Evolutionary conservation across 148 eudicot species (phyloP).

Genomic region (Pouteria glomerata): DNA sequence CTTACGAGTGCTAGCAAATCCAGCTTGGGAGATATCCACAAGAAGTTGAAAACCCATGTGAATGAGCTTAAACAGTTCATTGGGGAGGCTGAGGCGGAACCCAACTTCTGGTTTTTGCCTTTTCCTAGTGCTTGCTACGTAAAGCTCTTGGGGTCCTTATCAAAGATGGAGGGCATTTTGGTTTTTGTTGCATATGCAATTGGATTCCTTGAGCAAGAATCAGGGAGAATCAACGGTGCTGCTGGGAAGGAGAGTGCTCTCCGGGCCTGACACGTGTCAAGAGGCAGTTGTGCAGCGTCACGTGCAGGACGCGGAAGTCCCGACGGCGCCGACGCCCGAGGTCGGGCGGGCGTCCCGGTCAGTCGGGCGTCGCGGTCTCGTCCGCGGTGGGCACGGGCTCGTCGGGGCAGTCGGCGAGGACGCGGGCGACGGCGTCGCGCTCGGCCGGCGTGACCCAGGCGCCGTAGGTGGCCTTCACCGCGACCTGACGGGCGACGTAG

Average conservation of each 20-base stretch:
- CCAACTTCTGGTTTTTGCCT: conserved; percentile 75
- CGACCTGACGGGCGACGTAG: no score
- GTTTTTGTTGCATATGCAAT: conserved; percentile 40
- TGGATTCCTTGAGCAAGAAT: conserved; percentile 30
- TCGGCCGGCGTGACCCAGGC: no score
- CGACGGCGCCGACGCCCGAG: no score
- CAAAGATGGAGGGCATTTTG: conserved; percentile 42
- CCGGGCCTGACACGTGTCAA: no score
- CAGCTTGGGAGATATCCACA: conserved; percentile 21
- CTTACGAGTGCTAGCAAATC: conserved; percentile 10
- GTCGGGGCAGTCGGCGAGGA: no score
- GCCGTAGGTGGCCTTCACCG: no score
- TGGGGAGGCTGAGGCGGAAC: conserved; percentile 69
- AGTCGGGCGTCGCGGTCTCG: no score
- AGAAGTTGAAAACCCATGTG: conserved; percentile 28
- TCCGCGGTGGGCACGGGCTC: no score
- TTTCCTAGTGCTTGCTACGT: conserved; percentile 45
- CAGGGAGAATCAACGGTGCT: conserved; percentile 25
- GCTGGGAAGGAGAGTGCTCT: background rate
- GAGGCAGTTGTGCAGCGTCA: no score
- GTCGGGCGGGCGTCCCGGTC: no score
- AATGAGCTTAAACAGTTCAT: conserved; percentile 41
- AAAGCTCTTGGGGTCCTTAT: conserved; percentile 42
- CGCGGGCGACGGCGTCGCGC: no score
- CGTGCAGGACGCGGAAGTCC: no score